Evolutionary conservation across 805 yeast species (phyloP), one percentile per base, ranked within the genome.

Genomic region (Vanderwaltozyma tropicalis): DNA sequence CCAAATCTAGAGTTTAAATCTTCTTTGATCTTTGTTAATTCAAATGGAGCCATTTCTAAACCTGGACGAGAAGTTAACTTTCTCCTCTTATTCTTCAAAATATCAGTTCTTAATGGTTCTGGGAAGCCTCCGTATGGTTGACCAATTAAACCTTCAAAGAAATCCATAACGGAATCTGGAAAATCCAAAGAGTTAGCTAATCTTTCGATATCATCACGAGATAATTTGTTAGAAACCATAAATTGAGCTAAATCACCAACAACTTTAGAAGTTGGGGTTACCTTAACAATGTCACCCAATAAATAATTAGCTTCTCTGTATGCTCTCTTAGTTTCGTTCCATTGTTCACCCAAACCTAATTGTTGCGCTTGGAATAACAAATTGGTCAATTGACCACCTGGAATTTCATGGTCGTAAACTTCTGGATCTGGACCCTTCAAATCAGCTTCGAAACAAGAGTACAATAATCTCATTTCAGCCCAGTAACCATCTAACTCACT

Each of bases 111-210:
- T 63, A 89, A 72, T 21, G 98, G 97, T 68, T 89, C 98, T 40
- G 98, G 96, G 92, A 89, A 89, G 5, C 98, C 98, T 46, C 97
- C 97, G 61, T 83, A 85, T 54, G 98, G 98, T 48, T 89, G 88
- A 59, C 98, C 98, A 83, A 89, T 89, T 61, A 88, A 73, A 50
- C 98, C 98, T 69, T 89, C 95, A 74, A 89, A 86, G 75, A 89
- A 89, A 66, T 89, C 97, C 58, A 89, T 72, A 15, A 89, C 96
- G 17, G 96, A 87, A 58, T 82, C 96, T 44, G 98, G 98, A 94
- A 89, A 87, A 66, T 89, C 96, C 51, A 89, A 74, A 41, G 84
- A 84, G 38, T 76, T 66, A 3, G 98, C 97, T 51, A 89, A 76
- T 57, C 79, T 80, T 59, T 69, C 70, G 43, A 89, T 92, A 57